Evolutionary conservation across 2,329 filamentous ascomycete genomes (phyloP).

Genomic region (Rutstroemia sp.): DNA sequence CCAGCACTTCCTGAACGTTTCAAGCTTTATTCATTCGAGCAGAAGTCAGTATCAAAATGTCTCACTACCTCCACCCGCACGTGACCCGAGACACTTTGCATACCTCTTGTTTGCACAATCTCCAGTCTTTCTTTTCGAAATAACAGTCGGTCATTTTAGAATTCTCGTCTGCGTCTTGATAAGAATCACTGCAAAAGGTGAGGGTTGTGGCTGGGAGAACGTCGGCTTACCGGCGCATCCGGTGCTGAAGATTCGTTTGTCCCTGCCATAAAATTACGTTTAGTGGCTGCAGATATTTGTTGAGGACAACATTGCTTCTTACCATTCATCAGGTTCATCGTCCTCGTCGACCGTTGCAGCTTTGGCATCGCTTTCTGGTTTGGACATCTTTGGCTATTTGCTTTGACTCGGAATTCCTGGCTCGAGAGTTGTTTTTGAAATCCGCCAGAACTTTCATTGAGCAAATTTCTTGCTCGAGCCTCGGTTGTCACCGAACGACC

Average conservation of each 20-base stretch:
- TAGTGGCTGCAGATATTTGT: slow-evolving; percentile 15
- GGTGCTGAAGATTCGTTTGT: slow-evolving; percentile 95
- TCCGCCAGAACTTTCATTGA: not conserved
- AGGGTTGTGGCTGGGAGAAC: not conserved
- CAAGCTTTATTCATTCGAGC: slow-evolving; percentile 56
- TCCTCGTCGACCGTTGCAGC: slow-evolving; percentile 47
- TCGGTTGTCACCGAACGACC: slow-evolving; percentile 18
- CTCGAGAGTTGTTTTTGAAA: not conserved
- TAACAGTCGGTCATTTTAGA: slow-evolving; percentile 90
- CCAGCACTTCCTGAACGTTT: slow-evolving; percentile 84
- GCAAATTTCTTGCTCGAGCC: not conserved
- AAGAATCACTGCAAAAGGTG: not conserved
- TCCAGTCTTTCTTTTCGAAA: slow-evolving; percentile 94
- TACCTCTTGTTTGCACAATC: slow-evolving; percentile 81
- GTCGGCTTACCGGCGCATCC: slow-evolving; percentile 71
- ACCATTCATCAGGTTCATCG: slow-evolving; percentile 96
- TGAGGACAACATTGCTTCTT: slow-evolving; percentile 22
- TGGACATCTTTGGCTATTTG: slow-evolving; percentile 25
- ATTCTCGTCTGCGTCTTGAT: slow-evolving; percentile 63
- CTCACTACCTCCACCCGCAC: not conserved
- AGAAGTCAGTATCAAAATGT: slow-evolving; percentile 12
- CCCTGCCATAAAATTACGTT: slow-evolving; percentile 49
- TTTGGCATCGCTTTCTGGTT: slow-evolving; percentile 24
- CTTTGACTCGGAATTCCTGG: not conserved
- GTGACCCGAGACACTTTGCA: slow-evolving; percentile 6